Evolutionary conservation across 2,329 filamentous ascomycete species (phyloP), one percentile per base, ranked within the genome.

Genomic region (Dactylellina sp.): DNA sequence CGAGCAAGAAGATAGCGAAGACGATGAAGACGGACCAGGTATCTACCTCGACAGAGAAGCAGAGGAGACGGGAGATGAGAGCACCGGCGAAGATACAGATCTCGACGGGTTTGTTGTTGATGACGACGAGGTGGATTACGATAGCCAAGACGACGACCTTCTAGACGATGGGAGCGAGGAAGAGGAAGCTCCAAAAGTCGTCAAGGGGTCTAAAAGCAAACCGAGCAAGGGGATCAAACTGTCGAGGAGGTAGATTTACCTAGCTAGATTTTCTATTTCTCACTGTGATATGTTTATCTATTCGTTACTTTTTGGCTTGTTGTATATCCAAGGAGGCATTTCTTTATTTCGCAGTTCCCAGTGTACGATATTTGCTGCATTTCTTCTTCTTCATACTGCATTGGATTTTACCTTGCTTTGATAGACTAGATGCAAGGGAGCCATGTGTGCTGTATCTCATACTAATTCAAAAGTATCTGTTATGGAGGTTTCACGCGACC

Each of bases 1-100:
- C 25, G 87, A 86, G 49, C 89, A 87, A 4, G 87, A 88, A 16
- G 78, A 79, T 9, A 84, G 84, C 9, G 84, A 84, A 7, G 83
- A 83, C 5, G 81, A 81, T 3, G 85, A 83, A 9, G 84, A 83
- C 22, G 71, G 75, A 14, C 75, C 57, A 6, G 70, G 78, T 4
- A 52, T 78, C 18, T 78, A 80, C 22, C 76, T 76, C 22, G 79
- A 79, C 42, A 78, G 78, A 2, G 78, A 80, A 53, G 77, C 77
- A 1, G 78, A 77, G 4, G 82, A 82, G 7, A 80, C 81, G 2
- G 82, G 81, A 2, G 81, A 81, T 59, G 80, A 80, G 16, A 76
- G 78, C n/a, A 79, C 78, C 6, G 79, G 80, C 62, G 81, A 81
- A 60, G 82, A 80, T 79, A 80, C 77, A 37, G 82, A 81, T 56